Percentiles rank a stretch among this genome's conserved stretches.
Conservation (phyloP, 139 green algal species). For the Coelastrella sp. region DNA sequence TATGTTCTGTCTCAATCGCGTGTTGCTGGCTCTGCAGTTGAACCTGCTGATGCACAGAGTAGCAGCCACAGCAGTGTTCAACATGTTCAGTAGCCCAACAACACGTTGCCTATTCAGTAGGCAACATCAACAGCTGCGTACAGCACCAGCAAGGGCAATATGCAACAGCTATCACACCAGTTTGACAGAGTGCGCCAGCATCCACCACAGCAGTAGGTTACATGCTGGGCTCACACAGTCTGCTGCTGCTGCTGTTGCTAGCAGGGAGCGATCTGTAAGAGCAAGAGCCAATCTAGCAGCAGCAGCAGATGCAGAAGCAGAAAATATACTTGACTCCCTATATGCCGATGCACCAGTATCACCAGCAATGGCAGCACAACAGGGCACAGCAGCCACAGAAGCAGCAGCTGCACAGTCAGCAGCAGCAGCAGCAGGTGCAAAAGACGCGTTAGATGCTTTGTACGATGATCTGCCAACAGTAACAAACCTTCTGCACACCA, state of each 20-base stretch:
- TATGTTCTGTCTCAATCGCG: not conserved
- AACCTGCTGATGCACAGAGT: not conserved
- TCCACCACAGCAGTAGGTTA: not conserved
- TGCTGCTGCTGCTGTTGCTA: slow-evolving; percentile 29
- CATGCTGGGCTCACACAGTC: not conserved
- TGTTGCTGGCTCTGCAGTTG: not conserved
- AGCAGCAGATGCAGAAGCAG: too few relatives aligned
- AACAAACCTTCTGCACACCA: too few relatives aligned
- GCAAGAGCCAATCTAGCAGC: not conserved
- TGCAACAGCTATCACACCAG: not conserved
- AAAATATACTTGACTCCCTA: not conserved
- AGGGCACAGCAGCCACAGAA: not conserved
- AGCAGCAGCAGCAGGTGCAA: slow-evolving; percentile 19
- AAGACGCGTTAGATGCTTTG: not conserved
- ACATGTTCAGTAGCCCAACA: not conserved
- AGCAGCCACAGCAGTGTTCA: not conserved
- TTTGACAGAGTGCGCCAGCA: not conserved
- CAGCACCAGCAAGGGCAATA: not conserved
- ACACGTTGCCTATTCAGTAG: not conserved
- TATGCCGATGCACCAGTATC: not conserved
- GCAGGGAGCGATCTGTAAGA: slow-evolving; percentile 31
- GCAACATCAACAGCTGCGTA: too few relatives aligned
- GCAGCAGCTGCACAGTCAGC: slow-evolving; percentile 1
- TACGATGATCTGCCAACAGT: too few relatives aligned
- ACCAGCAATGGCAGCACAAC: not conserved